These are phyloP conservation scores for Boletus barrowsii DNA, from an alignment of 768 basidiomycete species.

Conservation along the genomic window DNA sequence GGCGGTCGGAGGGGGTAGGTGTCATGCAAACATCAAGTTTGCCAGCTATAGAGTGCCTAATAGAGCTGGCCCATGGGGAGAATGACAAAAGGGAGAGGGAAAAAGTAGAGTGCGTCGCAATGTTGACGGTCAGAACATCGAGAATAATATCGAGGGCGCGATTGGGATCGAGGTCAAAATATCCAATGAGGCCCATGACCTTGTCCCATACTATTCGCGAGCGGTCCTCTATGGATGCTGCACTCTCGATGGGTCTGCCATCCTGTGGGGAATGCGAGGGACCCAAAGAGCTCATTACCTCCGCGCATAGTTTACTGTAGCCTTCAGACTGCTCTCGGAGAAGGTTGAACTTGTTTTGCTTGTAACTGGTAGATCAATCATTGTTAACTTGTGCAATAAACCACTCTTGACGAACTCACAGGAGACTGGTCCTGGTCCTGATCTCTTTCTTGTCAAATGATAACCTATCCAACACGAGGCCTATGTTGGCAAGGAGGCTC, in stretches of 20 bases:
- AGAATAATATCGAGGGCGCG: conserved; percentile 90
- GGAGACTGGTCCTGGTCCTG: conserved; percentile 72
- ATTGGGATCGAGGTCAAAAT: conserved; percentile 96
- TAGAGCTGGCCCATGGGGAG: conserved; percentile 82
- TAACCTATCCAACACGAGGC: conserved; percentile 65
- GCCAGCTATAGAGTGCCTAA: conserved; percentile 28
- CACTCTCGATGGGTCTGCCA: conserved; percentile 61
- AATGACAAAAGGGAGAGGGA: conserved; percentile 83
- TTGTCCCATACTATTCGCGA: conserved; percentile 76
- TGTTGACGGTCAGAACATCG: conserved; percentile 82
- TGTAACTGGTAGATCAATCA: conserved; percentile 60
- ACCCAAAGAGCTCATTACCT: conserved; percentile 75
- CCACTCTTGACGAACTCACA: conserved; percentile 48
- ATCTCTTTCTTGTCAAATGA: conserved; percentile 78
- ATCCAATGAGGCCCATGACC: conserved; percentile 85
- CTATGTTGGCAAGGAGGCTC: conserved; percentile 55
- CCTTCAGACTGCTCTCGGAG: conserved; percentile 97
- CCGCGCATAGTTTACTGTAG: conserved; percentile 87
- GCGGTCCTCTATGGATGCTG: conserved; percentile 56
- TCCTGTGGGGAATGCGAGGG: conserved; percentile 68
- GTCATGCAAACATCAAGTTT: conserved; percentile 35
- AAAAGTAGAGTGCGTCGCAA: conserved; percentile 82
- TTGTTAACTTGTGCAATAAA: not conserved
- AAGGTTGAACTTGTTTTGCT: conserved; percentile 98
- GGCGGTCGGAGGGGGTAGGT: conserved; percentile 36